Evolutionary conservation across 176 grass and related monocot genomes (phyloP).

Genomic region (Tillandsia fasciculata): DNA sequence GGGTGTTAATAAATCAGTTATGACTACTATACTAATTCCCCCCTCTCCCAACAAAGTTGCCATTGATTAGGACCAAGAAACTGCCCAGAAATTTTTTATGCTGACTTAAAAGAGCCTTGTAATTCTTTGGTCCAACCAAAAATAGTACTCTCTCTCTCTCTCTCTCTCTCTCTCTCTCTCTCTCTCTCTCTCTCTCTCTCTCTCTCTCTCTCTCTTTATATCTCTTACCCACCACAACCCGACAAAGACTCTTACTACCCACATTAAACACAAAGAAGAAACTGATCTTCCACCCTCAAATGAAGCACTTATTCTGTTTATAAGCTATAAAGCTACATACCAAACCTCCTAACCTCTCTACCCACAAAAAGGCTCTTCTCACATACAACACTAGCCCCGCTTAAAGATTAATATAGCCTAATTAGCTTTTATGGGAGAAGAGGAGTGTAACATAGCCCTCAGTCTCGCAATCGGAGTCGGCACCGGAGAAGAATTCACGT

Average conservation of each 20-base stretch:
- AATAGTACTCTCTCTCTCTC: constrained; percentile 14
- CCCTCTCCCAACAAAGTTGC: constrained; percentile 7
- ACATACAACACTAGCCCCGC: background rate
- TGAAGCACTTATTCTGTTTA: background rate
- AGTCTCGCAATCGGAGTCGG: constrained; percentile 36
- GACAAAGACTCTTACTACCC: constrained; percentile 7
- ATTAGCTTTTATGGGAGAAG: constrained; percentile 26
- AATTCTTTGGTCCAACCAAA: constrained; percentile 3
- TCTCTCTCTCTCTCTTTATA: constrained; percentile 4
- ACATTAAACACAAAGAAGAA: constrained; percentile 29
- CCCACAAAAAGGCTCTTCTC: background rate
- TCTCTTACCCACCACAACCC: background rate
- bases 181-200: constrained; percentile 13
- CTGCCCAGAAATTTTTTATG: constrained; percentile 21
- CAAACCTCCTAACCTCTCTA: background rate
- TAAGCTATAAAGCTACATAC: background rate
- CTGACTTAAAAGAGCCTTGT: constrained; percentile 23
- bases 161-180: constrained; percentile 8
- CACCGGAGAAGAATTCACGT: constrained; percentile 19
- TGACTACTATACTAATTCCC: background rate
- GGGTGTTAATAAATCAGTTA: background rate
- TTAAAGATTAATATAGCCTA: too few relatives aligned
- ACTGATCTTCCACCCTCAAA: constrained; percentile 16
- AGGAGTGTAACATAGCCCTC: constrained; percentile 39
- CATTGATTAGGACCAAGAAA: constrained; percentile 25